These are phyloP conservation scores for Nicotiana tomentosiformis DNA, from an alignment of 257 asterid genomes.

Conservation along the genomic window DNA sequence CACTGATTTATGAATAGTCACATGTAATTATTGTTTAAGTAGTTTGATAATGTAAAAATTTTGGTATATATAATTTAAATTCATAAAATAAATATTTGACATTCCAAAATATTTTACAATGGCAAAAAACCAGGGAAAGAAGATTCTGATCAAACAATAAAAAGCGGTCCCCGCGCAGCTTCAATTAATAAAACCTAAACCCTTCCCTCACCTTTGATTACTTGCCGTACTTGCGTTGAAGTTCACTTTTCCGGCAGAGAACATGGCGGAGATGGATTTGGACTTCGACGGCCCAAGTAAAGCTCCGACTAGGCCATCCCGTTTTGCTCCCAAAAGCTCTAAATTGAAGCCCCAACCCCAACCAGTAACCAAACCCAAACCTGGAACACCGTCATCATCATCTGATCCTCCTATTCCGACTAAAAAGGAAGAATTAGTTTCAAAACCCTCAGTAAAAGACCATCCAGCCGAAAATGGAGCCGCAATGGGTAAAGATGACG, in stretches of 20 bases:
- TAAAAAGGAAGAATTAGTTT: conserved; percentile 35
- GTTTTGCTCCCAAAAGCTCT: conserved; percentile 68
- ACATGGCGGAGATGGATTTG: conserved; percentile 52
- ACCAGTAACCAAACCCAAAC: conserved; percentile 28
- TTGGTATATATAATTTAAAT: no score
- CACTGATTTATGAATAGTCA: no score
- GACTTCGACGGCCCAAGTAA: conserved; percentile 35
- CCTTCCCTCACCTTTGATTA: background rate
- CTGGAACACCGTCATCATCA: conserved; percentile 3
- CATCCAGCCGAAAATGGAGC: background rate
- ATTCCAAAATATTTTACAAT: no score
- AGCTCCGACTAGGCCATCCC: conserved; percentile 31
- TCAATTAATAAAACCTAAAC: conserved; percentile 16
- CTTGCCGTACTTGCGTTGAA: background rate
- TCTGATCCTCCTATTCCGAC: conserved; percentile 15
- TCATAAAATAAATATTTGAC: no score
- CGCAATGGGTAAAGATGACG: background rate
- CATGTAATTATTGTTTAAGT: no score
- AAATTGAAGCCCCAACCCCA: conserved; percentile 30
- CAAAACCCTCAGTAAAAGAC: background rate
- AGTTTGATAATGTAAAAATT: no score
- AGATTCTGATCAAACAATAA: no score
- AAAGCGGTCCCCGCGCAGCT: background rate
- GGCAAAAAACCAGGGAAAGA: no score
- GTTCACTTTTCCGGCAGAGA: background rate